Evolutionary conservation across 148 eudicot species (phyloP).

Genomic region (Fagopyrum esculentum): DNA sequence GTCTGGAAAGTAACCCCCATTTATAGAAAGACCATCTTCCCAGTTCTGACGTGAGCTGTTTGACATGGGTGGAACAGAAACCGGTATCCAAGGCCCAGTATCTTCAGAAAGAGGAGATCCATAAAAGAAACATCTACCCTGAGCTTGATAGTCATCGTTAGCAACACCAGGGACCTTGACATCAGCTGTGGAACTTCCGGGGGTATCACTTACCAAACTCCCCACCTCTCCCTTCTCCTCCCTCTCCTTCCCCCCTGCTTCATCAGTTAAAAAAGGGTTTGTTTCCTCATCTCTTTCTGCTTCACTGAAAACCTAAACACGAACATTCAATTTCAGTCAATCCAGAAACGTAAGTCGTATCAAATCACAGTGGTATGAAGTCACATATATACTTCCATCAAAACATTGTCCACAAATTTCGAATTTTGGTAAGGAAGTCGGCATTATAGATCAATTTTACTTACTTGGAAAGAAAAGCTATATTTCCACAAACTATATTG

Average conservation of each 20-base stretch:
- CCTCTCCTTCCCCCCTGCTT: constrained; percentile 6
- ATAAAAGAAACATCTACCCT: constrained; percentile 48
- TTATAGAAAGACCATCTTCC: constrained; percentile 33
- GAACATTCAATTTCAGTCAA: not conserved
- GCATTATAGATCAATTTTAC: not conserved
- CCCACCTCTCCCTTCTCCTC: constrained; percentile 1
- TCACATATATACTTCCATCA: not conserved
- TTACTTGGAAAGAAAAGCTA: no score
- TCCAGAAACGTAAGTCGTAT: not conserved
- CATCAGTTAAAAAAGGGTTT: not conserved
- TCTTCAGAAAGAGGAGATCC: constrained; percentile 53
- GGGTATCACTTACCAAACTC: not conserved
- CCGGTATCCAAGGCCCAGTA: constrained; percentile 68
- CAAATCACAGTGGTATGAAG: not conserved
- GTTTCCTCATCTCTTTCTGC: not conserved
- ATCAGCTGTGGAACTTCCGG: not conserved
- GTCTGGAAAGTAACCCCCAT: constrained; percentile 47
- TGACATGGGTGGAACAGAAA: constrained; percentile 62
- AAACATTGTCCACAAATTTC: not conserved
- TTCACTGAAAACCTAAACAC: not conserved
- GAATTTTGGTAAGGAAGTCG: not conserved
- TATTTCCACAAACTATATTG: no score
- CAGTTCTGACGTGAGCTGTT: constrained; percentile 38
- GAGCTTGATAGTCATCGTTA: constrained; percentile 6
- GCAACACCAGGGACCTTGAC: not conserved